Evolutionary conservation across 2,329 filamentous ascomycete genomes (phyloP), one percentile per base, ranked within the genome.

Genomic region (Penicillium sp.): DNA sequence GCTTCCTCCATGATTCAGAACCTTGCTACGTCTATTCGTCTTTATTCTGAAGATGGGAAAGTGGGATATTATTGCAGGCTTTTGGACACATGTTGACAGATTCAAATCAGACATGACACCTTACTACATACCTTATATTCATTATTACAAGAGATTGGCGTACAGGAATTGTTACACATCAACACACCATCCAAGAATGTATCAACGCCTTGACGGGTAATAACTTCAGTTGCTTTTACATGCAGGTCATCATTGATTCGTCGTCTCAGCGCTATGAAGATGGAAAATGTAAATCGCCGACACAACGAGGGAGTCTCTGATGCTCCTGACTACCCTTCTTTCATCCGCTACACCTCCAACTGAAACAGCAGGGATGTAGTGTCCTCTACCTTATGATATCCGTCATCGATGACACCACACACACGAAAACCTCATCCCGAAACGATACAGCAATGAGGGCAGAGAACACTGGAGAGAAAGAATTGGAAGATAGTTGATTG

Each of bases 181-280:
- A n/a, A n/a, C n/a, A n/a, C n/a, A n/a, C n/a, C n/a, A n/a, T n/a
- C n/a, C n/a, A n/a, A n/a, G n/a, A n/a, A n/a, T n/a, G n/a, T n/a
- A n/a, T n/a, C n/a, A n/a, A n/a, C n/a, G n/a, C n/a, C n/a, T n/a
- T n/a, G n/a, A n/a, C n/a, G n/a, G n/a, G n/a, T n/a, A n/a, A n/a
- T n/a, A n/a, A n/a, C n/a, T n/a, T n/a, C n/a, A n/a, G n/a, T n/a
- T n/a, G n/a, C n/a, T n/a, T n/a, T n/a, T n/a, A n/a, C n/a, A n/a
- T n/a, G n/a, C n/a, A 50, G 52, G 54, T 64, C 61, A 61, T 64
- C 58, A 61, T 63, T 64, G 56, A 49, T 56, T 49, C 56, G 57
- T 63, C 58, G 50, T 64, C 53, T 60, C 55, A 54, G 48, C 61
- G 62, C 61, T 64, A 61, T 61, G 59, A 61, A 59, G 49, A 55